These are phyloP conservation scores for Lineolata rhizophorae DNA, from an alignment of 495 filamentous ascomycete species.

Conservation along the genomic window DNA sequence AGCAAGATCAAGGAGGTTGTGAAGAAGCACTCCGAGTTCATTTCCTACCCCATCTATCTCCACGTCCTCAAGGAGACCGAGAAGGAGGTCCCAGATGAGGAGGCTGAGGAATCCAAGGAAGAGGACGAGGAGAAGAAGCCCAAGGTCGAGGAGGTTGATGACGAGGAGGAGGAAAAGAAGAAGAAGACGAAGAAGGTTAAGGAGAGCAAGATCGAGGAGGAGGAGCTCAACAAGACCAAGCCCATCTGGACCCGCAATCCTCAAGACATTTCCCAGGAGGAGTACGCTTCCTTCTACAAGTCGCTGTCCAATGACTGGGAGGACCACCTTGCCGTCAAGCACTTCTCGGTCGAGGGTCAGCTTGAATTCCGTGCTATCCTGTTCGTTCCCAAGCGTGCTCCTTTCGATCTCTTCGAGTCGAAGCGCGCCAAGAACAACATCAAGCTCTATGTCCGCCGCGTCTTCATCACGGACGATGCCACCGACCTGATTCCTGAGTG, in stretches of 20 bases:
- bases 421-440: conserved; percentile 99
- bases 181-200: conserved; percentile 98
- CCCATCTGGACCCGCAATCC: conserved; percentile 99
- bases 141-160: conserved; percentile 67
- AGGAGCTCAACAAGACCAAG: conserved; percentile 99
- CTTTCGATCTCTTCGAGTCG: conserved; percentile 98
- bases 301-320: conserved; percentile 99
- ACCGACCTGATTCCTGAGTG: conserved; percentile 98
- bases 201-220: conserved; percentile 95
- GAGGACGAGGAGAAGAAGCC: conserved; percentile 54
- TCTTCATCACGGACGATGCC: conserved; percentile 99
- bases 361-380: conserved; percentile 99
- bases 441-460: conserved; percentile 98
- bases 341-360: conserved; percentile 99
- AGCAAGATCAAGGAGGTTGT: conserved; percentile 99
- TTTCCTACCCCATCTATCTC: conserved; percentile 99
- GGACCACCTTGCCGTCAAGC: conserved; percentile 97
- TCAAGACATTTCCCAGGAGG: conserved; percentile 81
- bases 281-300: conserved; percentile 99
- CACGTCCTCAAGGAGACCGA: conserved; percentile 97
- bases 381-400: conserved; percentile 97
- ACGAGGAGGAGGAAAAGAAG: conserved; percentile 71
- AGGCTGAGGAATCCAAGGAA: conserved; percentile 52
- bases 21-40: conserved; percentile 99
- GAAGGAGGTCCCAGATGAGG: conserved; percentile 95